Base-by-base conservation (phyloP, 495 filamentous ascomycete genomes). In the Tuber microsphaerosporum region DNA sequence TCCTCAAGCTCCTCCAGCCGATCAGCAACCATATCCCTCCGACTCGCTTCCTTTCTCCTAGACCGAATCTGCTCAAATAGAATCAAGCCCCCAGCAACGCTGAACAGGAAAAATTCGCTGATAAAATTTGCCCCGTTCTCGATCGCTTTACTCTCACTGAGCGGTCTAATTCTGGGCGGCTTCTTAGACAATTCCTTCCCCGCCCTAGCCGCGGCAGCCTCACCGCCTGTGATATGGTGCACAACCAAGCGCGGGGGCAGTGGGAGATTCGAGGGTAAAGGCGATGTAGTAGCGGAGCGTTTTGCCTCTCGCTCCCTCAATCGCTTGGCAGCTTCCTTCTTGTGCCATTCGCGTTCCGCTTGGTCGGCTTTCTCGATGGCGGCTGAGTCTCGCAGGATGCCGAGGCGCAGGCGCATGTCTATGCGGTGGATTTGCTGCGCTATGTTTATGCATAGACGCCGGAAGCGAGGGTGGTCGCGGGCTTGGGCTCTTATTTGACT, bases 61-160 rank as follows among this genome's bases (percentile, higher is more conserved):
- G 90, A 88, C 73, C 92, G 86, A 83, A 88, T 90, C 37, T 90
- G 92, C 84, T 99, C 95, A 75, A 92, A 94, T 2, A 96, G 82
- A 61, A 99, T 91, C 79, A 98, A 83, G 0, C 86, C 87, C 19
- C 90, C 89, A 3, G 92, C 96, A 20, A 98, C 93, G 7, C 89
- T 73, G 74, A 98, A 91, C 44, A 99, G 89, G 82, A 99, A 99
- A 1, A 88, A 85, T 80, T 99, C 95, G 65, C 93, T 93, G 71
- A 96, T 91, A 72, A 99, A 97, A 75, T 96, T 97, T 16, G 95
- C 96, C 41, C 97, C 97, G 10, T 94, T 88, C 82, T 99, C 95
- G 42, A 99, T 97, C 8, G 95, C 95, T 82, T 98, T 97, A 20
- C 89, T 88, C 80, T 99, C 96, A 45, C 92, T 91, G 2, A 99